A percentile compares a stretch with the other conserved stretches of the same genome.
These are phyloP conservation scores for Cyberlindnera bimundalis DNA, from an alignment of 805 yeast genomes.

Conservation along the genomic window DNA sequence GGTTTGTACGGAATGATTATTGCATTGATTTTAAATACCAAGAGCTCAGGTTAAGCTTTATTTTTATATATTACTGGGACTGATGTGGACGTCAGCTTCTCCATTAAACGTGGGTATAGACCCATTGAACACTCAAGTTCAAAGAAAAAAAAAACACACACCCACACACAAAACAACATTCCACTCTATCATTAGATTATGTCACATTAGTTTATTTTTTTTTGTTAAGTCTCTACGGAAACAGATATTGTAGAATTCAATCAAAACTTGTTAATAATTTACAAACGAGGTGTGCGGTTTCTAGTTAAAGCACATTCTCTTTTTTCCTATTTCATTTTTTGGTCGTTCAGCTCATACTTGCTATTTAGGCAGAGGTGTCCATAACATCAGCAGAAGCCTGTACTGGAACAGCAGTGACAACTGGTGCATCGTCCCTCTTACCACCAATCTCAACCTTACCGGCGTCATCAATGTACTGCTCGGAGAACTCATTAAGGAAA, in stretches of 20 bases:
- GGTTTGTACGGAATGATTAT: conserved; percentile 94
- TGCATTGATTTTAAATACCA: conserved; percentile 87
- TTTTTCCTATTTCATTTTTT: background rate
- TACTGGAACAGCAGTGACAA: conserved; percentile 38
- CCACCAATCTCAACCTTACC: conserved; percentile 65
- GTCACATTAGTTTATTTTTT: conserved; percentile 2
- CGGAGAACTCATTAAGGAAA: conserved; percentile 66
- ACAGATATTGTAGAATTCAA: too few species aligned
- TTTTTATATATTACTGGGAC: background rate
- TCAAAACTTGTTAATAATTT: too few species aligned
- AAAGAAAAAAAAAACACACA: background rate
- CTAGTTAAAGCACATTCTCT: background rate
- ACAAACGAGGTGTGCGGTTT: background rate
- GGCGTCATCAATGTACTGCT: conserved; percentile 71
- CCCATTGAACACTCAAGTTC: background rate
- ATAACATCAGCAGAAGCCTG: conserved; percentile 30
- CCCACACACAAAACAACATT: background rate
- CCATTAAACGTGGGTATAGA: background rate
- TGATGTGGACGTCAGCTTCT: conserved; percentile 1
- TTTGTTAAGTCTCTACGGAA: too few species aligned
- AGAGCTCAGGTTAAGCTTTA: conserved; percentile 59
- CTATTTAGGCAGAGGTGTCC: conserved; percentile 33
- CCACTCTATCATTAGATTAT: background rate
- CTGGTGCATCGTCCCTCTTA: conserved; percentile 30
- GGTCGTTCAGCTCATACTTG: background rate